These are phyloP conservation scores for Cladosporium sp. DNA, from an alignment of 2,329 filamentous ascomycete species.

Conservation along the genomic window DNA sequence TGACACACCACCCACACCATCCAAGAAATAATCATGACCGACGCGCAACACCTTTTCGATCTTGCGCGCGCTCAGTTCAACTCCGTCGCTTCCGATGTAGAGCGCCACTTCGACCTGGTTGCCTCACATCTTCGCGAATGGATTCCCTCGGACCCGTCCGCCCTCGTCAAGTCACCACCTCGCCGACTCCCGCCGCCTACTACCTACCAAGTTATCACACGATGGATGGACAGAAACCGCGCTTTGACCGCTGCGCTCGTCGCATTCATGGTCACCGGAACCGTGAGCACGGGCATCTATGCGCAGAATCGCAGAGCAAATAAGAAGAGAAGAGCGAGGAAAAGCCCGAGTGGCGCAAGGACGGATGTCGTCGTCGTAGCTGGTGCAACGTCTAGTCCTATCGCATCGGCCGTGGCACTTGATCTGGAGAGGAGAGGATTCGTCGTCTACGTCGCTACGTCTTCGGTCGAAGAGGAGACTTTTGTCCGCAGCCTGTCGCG, in stretches of 20 bases:
- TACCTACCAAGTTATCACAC: slow-evolving; percentile 55
- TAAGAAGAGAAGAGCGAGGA: slow-evolving; percentile 67
- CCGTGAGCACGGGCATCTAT: slow-evolving; percentile 43
- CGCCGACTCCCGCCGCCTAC: slow-evolving; percentile 37
- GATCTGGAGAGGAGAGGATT: slow-evolving; percentile 90
- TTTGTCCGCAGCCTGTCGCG: slow-evolving; percentile 71
- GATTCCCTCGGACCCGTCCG: slow-evolving; percentile 66
- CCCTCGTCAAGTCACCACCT: slow-evolving; percentile 44
- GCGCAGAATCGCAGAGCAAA: slow-evolving; percentile 57
- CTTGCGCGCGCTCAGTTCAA: slow-evolving; percentile 32
- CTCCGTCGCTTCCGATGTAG: slow-evolving; percentile 72
- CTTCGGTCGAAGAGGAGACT: slow-evolving; percentile 77
- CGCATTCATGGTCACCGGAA: slow-evolving; percentile 63
- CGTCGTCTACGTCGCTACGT: slow-evolving; percentile 86
- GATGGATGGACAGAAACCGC: slow-evolving; percentile 70
- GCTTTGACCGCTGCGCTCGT: slow-evolving; percentile 67
- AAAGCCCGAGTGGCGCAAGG: slow-evolving; percentile 75
- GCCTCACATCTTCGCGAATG: slow-evolving; percentile 67
- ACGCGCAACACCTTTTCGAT: slow-evolving; percentile 33
- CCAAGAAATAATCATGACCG: slow-evolving; percentile 26
- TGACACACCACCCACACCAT: neutral
- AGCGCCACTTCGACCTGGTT: slow-evolving; percentile 73
- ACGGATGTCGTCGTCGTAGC: slow-evolving; percentile 85
- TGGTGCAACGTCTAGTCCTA: slow-evolving; percentile 77
- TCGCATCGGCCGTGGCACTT: slow-evolving; percentile 75